Evolutionary conservation across 768 basidiomycete genomes (phyloP).

Genomic region (Lyophyllum atratum): DNA sequence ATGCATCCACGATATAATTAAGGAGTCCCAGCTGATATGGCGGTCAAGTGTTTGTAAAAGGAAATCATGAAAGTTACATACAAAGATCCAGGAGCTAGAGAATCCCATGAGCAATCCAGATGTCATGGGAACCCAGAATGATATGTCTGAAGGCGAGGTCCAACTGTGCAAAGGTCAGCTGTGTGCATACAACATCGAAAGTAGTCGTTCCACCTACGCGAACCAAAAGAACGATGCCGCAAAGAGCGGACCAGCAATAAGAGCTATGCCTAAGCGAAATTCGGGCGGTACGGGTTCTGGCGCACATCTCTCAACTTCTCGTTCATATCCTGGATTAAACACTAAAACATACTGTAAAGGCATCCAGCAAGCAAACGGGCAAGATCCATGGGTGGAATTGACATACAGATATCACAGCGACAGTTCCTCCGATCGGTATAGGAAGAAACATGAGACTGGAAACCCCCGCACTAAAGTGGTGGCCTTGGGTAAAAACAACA

Average conservation of each 20-base stretch:
- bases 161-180: slow-evolving; percentile 37
- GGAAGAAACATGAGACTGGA: slow-evolving; percentile 65
- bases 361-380: neutral
- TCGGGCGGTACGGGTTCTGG: slow-evolving; percentile 64
- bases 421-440: slow-evolving; percentile 51
- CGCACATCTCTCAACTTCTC: slow-evolving; percentile 40
- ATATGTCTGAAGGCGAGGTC: slow-evolving; percentile 56
- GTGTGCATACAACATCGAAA: slow-evolving; percentile 6
- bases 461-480: slow-evolving; percentile 53
- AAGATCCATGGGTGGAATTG: neutral
- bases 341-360: slow-evolving; percentile 43
- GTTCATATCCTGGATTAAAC: slow-evolving; percentile 51
- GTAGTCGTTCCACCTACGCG: slow-evolving; percentile 32
- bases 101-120: slow-evolving; percentile 55
- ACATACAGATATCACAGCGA: slow-evolving; percentile 46
- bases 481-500: slow-evolving; percentile 53
- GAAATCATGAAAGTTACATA: slow-evolving; percentile 28
- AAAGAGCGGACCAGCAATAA: slow-evolving; percentile 54
- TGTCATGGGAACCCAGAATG: slow-evolving; percentile 54
- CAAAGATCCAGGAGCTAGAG: slow-evolving; percentile 55
- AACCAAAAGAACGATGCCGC: slow-evolving; percentile 67
- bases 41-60: neutral
- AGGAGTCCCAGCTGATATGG: slow-evolving; percentile 46
- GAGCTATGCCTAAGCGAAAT: slow-evolving; percentile 48
- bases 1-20: slow-evolving; percentile 67